phyloP scores from a whole-genome alignment of 208 protist species.

The Wallacemonas sp. region DNA sequence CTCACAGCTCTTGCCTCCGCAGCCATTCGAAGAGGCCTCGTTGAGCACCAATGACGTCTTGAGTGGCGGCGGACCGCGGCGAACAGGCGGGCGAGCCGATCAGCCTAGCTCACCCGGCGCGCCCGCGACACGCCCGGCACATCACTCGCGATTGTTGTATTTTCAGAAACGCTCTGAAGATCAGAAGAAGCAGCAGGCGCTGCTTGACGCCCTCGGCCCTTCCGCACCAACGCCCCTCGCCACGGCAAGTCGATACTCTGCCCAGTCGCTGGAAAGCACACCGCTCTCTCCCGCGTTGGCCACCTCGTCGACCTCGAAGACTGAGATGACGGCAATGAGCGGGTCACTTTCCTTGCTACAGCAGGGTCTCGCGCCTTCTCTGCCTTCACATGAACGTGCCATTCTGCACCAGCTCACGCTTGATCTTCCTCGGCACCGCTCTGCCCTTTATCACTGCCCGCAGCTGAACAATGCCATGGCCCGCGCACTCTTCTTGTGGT shows the following conservation, averaged over 20 bases:
- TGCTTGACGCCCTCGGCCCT: background rate
- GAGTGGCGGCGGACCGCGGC: too few relatives aligned
- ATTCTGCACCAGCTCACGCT: constrained; percentile 75
- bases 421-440: constrained; percentile 72
- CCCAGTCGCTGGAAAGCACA: too few relatives aligned
- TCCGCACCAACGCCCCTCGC: too few relatives aligned
- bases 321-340: too few relatives aligned
- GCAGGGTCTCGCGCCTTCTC: constrained; percentile 1
- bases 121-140: too few relatives aligned
- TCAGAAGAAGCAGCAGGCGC: background rate
- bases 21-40: too few relatives aligned
- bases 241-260: too few relatives aligned
- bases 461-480: constrained; percentile 59
- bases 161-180: background rate
- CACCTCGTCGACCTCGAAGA: too few relatives aligned
- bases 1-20: background rate
- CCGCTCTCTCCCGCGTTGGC: too few relatives aligned
- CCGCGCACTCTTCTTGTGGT: constrained; percentile 93
- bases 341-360: background rate
- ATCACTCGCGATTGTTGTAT: background rate
- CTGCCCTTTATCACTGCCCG: constrained; percentile 55
- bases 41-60: too few relatives aligned
- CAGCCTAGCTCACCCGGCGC: too few relatives aligned
- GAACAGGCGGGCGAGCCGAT: too few relatives aligned
- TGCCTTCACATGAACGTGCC: constrained; percentile 53